Evolutionary conservation across 2,329 filamentous ascomycete genomes (phyloP).

Genomic region (Metarhizium guizhouense): DNA sequence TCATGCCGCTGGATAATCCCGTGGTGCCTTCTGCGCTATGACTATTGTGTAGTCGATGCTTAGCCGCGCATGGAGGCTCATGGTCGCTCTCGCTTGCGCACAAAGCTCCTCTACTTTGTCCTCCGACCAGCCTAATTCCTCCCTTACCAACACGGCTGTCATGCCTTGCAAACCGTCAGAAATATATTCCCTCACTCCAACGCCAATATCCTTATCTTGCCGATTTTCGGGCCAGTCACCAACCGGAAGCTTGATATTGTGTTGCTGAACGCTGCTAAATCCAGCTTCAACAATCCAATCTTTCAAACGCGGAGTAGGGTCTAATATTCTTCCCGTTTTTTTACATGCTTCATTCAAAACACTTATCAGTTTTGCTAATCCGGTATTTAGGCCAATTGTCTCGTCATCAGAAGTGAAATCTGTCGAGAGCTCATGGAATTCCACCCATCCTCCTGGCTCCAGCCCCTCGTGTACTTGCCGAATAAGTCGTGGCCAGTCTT

Average conservation of each 20-base stretch:
- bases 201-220: slow-evolving; percentile 29
- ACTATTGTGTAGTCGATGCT: too few species aligned
- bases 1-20: too few species aligned
- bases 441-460: too few species aligned
- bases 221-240: slow-evolving; percentile 30
- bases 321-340: slow-evolving; percentile 19
- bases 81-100: too few species aligned
- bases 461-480: slow-evolving; percentile 23
- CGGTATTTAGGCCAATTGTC: slow-evolving; percentile 18
- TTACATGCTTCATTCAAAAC: slow-evolving; percentile 18
- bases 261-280: slow-evolving; percentile 24
- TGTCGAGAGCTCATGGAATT: slow-evolving; percentile 30
- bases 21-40: too few species aligned
- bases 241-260: slow-evolving; percentile 23
- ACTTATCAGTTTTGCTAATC: slow-evolving; percentile 19
- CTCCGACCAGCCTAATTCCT: slow-evolving; percentile 29
- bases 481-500: slow-evolving; percentile 18
- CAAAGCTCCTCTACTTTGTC: too few species aligned
- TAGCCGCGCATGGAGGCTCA: too few species aligned
- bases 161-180: slow-evolving; percentile 28
- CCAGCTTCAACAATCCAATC: slow-evolving; percentile 24
- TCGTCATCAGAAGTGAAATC: slow-evolving; percentile 27
- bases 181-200: slow-evolving; percentile 27
- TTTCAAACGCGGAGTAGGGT: slow-evolving; percentile 18
- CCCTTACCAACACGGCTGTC: slow-evolving; percentile 25